phyloP scores from a whole-genome alignment of 2,329 filamentous ascomycete species.

The Clonostachys solani region DNA sequence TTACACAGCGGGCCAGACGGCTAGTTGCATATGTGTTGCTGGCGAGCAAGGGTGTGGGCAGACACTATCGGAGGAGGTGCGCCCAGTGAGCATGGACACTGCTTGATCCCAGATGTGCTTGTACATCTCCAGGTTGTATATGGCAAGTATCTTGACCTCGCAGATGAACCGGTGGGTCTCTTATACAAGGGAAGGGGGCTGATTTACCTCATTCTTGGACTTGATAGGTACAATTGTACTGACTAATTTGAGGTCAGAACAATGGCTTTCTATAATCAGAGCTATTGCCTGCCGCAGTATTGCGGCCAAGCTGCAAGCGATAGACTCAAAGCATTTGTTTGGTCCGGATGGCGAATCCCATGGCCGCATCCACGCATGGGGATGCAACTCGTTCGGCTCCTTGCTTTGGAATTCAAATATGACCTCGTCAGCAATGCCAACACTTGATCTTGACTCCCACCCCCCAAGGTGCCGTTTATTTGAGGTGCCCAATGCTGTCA shows the following conservation, averaged over 20 bases:
- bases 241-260: no score
- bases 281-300: background rate
- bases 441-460: background rate
- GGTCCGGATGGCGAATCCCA: conserved; percentile 16
- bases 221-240: no score
- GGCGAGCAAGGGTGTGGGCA: conserved; percentile 1
- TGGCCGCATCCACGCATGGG: conserved; percentile 11
- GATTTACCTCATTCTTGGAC: no score
- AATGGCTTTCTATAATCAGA: background rate
- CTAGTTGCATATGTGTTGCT: conserved; percentile 2
- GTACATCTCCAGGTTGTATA: no score
- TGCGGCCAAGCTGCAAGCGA: conserved; percentile 1
- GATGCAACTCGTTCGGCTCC: conserved; percentile 20
- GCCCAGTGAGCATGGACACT: no score
- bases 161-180: no score
- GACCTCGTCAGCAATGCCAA: background rate
- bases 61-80: background rate
- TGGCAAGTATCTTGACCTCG: no score
- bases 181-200: no score
- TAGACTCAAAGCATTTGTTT: conserved; percentile 14
- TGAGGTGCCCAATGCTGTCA: no score
- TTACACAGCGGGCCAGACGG: conserved; percentile 1
- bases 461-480: background rate
- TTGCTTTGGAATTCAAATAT: conserved; percentile 15
- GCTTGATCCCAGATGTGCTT: no score